These are phyloP conservation scores for Oleoguttula mirabilis DNA, from an alignment of 495 filamentous ascomycete species.

Conservation along the genomic window DNA sequence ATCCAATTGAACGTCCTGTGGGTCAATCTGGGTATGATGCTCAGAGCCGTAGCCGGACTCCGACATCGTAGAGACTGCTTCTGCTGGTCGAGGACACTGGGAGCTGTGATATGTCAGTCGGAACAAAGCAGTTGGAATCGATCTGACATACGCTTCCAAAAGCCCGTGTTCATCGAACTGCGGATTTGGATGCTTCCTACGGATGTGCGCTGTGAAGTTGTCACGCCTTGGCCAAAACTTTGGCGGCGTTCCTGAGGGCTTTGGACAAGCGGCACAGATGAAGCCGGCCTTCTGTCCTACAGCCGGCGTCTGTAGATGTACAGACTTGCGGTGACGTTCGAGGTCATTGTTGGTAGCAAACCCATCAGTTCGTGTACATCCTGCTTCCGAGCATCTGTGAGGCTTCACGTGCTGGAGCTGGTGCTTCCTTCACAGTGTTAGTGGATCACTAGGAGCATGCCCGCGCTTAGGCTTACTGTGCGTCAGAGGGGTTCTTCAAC, in stretches of 20 bases:
- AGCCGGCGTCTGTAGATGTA: constrained; percentile 8
- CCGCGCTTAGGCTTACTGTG: constrained; percentile 7
- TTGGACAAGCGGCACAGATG: constrained; percentile 12
- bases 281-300: constrained; percentile 12
- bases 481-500: constrained; percentile 8
- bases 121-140: no score
- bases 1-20: background rate
- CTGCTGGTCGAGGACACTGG: background rate
- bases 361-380: constrained; percentile 8
- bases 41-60: constrained; percentile 6
- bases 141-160: no score
- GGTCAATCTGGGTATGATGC: constrained; percentile 1
- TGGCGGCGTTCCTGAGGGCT: background rate
- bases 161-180: no score
- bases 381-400: constrained; percentile 11
- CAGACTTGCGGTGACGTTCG: constrained; percentile 17
- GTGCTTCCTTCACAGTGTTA: constrained; percentile 20
- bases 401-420: constrained; percentile 14
- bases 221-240: constrained; percentile 84
- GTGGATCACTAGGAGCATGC: no score
- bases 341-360: constrained; percentile 24
- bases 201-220: constrained; percentile 82
- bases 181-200: constrained; percentile 57
- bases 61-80: background rate
- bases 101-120: constrained; percentile 20